Evolutionary conservation across 805 yeast species (phyloP).

Genomic region (Wickerhamomyces ciferrii): DNA sequence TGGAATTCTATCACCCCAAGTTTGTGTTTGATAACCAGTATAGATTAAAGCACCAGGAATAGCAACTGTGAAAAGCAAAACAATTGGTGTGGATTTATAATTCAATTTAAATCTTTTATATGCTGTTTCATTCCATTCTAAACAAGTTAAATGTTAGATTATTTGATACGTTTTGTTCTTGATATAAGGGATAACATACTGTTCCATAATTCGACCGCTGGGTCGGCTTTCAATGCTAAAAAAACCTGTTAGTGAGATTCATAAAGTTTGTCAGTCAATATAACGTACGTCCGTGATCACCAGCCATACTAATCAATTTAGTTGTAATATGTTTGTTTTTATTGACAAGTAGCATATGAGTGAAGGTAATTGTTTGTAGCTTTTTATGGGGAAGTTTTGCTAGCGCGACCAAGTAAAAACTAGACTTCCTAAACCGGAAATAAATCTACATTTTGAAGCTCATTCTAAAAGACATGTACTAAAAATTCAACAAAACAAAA

Average conservation of each 20-base stretch:
- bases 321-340: too few species aligned
- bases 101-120: background rate
- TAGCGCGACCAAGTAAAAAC: background rate
- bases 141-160: background rate
- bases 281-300: background rate
- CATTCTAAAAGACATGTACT: conserved; percentile 8
- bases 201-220: background rate
- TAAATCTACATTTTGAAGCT: background rate
- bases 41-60: background rate
- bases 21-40: background rate
- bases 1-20: background rate
- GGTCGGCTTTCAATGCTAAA: background rate
- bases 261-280: too few species aligned
- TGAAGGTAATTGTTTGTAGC: too few species aligned
- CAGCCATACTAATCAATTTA: background rate
- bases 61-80: background rate
- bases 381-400: background rate
- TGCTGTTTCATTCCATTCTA: background rate
- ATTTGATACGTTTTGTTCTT: background rate
- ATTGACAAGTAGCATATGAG: too few species aligned
- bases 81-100: background rate
- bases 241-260: background rate
- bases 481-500: conserved; percentile 12
- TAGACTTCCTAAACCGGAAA: conserved; percentile 8
- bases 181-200: background rate